Conservation (phyloP, 2,329 filamentous ascomycete species). For the Venturia effusa region DNA sequence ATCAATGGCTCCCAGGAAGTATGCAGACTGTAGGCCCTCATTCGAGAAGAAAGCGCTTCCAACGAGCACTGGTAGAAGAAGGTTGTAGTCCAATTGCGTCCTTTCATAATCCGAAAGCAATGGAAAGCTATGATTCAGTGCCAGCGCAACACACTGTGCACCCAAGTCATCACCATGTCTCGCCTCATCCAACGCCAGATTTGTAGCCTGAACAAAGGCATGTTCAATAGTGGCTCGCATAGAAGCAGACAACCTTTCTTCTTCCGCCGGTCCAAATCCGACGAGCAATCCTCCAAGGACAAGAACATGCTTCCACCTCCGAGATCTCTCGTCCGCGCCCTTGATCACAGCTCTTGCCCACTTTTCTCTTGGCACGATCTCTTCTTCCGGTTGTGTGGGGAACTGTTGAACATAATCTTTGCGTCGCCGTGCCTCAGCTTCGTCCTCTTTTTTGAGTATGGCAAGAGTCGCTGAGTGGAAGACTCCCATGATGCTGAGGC, state of each 20-base stretch:
- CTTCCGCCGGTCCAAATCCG: conserved; percentile 57
- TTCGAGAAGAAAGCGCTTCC: conserved; percentile 56
- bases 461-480: conserved; percentile 57
- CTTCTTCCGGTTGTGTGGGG: conserved; percentile 16
- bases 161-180: conserved; percentile 39
- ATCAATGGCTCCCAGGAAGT: conserved; percentile 62
- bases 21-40: conserved; percentile 65
- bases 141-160: conserved; percentile 48
- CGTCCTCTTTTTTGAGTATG: conserved; percentile 9
- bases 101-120: conserved; percentile 52
- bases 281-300: conserved; percentile 68
- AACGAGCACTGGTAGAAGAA: conserved; percentile 57
- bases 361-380: conserved; percentile 37
- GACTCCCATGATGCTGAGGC: conserved; percentile 56
- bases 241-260: conserved; percentile 44
- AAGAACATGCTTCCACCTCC: conserved; percentile 75
- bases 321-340: conserved; percentile 50
- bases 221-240: conserved; percentile 59
- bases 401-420: neutral
- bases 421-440: conserved; percentile 13
- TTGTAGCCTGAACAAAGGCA: conserved; percentile 63
- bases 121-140: conserved; percentile 67
- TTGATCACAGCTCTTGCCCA: conserved; percentile 49
- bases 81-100: conserved; percentile 51
- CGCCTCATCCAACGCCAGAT: conserved; percentile 58